Percentiles rank a stretch among this genome's conserved stretches.
phyloP scores from a whole-genome alignment of 192 early-diverging fungal genomes.

The Gigaspora rosea region DNA sequence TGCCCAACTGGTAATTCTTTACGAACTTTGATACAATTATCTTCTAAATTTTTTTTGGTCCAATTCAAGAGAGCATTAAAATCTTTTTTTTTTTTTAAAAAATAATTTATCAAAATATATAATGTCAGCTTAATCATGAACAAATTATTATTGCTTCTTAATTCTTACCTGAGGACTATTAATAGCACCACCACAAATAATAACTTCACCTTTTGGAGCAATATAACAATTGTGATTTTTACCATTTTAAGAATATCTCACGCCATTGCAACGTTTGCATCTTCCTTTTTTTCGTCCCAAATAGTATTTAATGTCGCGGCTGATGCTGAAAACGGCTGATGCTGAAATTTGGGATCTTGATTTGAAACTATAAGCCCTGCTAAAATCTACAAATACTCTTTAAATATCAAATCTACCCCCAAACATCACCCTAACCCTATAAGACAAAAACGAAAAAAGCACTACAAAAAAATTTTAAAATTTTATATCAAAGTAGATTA shows the following conservation, averaged over 20 bases:
- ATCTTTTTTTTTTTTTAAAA: neutral
- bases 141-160: conserved; percentile 9
- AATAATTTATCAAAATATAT: too few relatives aligned
- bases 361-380: too few relatives aligned
- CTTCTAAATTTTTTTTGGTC: neutral
- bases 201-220: neutral
- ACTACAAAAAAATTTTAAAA: too few relatives aligned
- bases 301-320: too few relatives aligned
- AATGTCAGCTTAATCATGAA: neutral
- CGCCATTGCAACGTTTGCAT: neutral
- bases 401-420: too few relatives aligned
- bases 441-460: too few relatives aligned
- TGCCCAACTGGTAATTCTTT: conserved; percentile 1
- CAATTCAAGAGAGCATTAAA: conserved; percentile 6
- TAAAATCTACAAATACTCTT: too few relatives aligned
- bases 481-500: too few relatives aligned
- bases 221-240: neutral
- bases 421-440: too few relatives aligned
- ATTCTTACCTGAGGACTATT: conserved; percentile 1
- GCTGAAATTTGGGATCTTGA: too few relatives aligned
- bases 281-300: neutral
- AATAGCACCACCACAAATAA: neutral
- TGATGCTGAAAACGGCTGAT: too few relatives aligned
- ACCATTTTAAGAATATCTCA: conserved; percentile 3
- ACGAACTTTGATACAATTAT: conserved; percentile 6